A percentile compares a stretch with the other conserved stretches of the same genome.
Conservation (phyloP, 2,329 filamentous ascomycete species). For the Alternaria rosae region DNA sequence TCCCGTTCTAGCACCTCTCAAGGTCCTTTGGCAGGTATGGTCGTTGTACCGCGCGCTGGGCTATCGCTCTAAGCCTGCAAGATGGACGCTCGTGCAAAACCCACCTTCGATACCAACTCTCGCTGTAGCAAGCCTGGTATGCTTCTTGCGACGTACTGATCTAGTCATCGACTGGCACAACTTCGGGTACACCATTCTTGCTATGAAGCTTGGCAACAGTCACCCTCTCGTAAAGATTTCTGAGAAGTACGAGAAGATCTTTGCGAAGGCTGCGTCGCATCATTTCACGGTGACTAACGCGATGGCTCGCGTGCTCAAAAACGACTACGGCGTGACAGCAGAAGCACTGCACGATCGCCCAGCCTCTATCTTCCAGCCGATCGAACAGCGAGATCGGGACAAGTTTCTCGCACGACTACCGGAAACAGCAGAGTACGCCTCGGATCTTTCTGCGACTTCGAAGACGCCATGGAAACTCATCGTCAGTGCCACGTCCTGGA, state of each 20-base stretch:
- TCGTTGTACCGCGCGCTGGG: constrained; percentile 75
- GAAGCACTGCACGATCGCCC: constrained; percentile 76
- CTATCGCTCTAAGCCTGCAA: constrained; percentile 75
- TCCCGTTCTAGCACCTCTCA: constrained; percentile 78
- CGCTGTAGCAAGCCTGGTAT: constrained; percentile 74
- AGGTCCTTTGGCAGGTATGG: constrained; percentile 83
- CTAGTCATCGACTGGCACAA: constrained; percentile 99
- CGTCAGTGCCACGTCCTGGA: constrained; percentile 97
- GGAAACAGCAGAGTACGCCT: constrained; percentile 67
- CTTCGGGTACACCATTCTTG: constrained; percentile 94
- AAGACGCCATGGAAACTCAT: constrained; percentile 70
- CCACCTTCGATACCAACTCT: constrained; percentile 94
- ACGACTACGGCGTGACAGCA: constrained; percentile 70
- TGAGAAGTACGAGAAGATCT: constrained; percentile 75
- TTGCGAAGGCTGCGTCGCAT: constrained; percentile 72
- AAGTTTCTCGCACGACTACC: constrained; percentile 71
- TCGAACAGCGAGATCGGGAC: constrained; percentile 53
- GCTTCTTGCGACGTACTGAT: constrained; percentile 77
- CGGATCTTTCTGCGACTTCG: constrained; percentile 59
- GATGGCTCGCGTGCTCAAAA: constrained; percentile 77
- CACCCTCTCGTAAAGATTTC: constrained; percentile 83
- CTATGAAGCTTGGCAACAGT: constrained; percentile 65
- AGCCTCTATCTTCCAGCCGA: constrained; percentile 79
- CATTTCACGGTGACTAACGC: constrained; percentile 90
- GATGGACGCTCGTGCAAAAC: constrained; percentile 92